Base-by-base conservation (phyloP, 371 early-diverging fungal species). In the Mucor mucedo region DNA sequence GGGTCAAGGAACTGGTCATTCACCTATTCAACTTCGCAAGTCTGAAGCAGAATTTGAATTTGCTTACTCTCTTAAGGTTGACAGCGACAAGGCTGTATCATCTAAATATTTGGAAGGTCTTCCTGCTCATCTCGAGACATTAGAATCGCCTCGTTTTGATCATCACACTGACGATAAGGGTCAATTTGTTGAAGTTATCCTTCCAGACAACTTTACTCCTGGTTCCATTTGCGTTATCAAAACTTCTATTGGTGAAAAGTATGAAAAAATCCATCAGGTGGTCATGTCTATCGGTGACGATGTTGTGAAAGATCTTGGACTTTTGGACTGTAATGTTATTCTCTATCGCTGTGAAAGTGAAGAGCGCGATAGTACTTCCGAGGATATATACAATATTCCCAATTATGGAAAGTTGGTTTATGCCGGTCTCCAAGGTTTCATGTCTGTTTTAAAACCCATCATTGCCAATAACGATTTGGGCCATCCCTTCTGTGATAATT, bases 351-450 rank as follows among this genome's bases (percentile, higher is more conserved):
- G 91, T 69, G 90, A 84, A 27, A 82, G 78, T 0, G 98, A 99
- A 73, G 99, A 99, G 73, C 59, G 65, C 40, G 96, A 95, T 53
- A 50, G 72, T 8, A 87, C 89, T 13, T 72, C 72, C 58, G 85
- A 89, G 62, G 92, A 92, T 14, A 85, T 78, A 4, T 99, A 99
- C 70, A 82, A 93, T 45, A 82, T 98, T 28, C 97, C 98, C 1
- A 87, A 87, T 14, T 82, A 84, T 64, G 98, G 97, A 0, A 41
- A 74, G 3, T 71, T 97, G 4, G 77, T 91, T 0, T 98, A 96
- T 72, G 93, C 94, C 63, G 99, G 99, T 4, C 70, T 97, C 35
- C 92, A 96, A 77, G 99, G 99, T 0, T 94, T 95, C 70, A 87
- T 93, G 67, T 88, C 95, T 21, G 89, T 88, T 0, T 71, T 94